Evolutionary conservation across 306 rosid species (phyloP), one percentile per base, ranked within the genome.

Genomic region (Canavalia ensiformis): DNA sequence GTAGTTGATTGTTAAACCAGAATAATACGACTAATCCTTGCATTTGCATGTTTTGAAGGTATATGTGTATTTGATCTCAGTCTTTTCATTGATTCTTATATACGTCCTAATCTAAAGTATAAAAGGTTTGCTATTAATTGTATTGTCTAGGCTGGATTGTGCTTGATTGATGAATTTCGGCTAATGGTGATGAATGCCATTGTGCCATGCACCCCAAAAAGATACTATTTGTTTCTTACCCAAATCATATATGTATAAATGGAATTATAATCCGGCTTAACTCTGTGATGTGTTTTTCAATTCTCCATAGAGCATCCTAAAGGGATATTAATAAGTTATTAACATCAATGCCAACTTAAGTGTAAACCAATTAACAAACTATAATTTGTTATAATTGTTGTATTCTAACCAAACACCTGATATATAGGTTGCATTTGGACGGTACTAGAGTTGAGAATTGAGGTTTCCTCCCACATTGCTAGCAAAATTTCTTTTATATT

Each of bases 381-480:
- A 65, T 68, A 68, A 55, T 44, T 68, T 28, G 73, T 68, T 68
- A 46, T 6, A 68, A 4, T 9, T 46, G 42, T 18, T 12, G 45
- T 67, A 25, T 68, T 28, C 37, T 9, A 68, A 45, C 73, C 73
- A 41, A 68, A 37, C 41, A 68, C 56, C 73, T 9, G 8, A 67
- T 8, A 4, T 4, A 44, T 44, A 44, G 49, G 70, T 67, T n/a
- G 37, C 55, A 68, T 25, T 45, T 9, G 41, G 56, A 45, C 56
- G 9, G 8, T 4, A 45, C 37, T 29, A 67, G n/a, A 68, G 8
- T 45, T 28, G 18, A 45, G 29, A 68, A 30, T 8, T 46, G 41
- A 29, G 57, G 73, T 68, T 68, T 68, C 8, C 73, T 45, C 44
- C 73, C 55, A 68, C 73, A 44, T 28, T 44, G 73, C 39, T 55